Conservation (phyloP, 1,284 basidiomycete species). For the Naganishia sp. region DNA sequence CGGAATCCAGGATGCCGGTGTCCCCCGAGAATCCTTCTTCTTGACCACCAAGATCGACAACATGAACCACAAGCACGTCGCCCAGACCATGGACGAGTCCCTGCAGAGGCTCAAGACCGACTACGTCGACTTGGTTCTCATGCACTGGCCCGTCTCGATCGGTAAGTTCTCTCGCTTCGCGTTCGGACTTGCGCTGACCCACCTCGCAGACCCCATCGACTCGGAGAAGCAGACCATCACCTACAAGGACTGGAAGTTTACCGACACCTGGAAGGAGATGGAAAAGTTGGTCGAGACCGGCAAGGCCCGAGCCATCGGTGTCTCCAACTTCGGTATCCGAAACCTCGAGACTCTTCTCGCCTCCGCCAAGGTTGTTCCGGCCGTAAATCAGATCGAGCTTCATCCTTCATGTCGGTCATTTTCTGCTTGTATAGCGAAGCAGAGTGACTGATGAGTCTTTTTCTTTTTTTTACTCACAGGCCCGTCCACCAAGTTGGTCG, state of each 20-base stretch:
- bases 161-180: slow-evolving; percentile 9
- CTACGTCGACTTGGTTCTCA: slow-evolving; percentile 73
- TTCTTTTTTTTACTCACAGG: too few species aligned
- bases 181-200: not conserved
- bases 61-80: slow-evolving; percentile 58
- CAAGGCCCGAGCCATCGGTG: slow-evolving; percentile 61
- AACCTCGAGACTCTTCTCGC: slow-evolving; percentile 64
- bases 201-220: slow-evolving; percentile 31
- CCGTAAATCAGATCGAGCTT: slow-evolving; percentile 68
- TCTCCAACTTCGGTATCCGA: slow-evolving; percentile 69
- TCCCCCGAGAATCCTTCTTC: slow-evolving; percentile 68
- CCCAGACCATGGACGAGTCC: slow-evolving; percentile 63
- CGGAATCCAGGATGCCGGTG: slow-evolving; percentile 64
- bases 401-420: slow-evolving; percentile 6
- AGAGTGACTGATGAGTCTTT: too few species aligned
- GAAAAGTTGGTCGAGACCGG: slow-evolving; percentile 60
- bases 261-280: slow-evolving; percentile 65
- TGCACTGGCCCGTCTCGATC: slow-evolving; percentile 55
- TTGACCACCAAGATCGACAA: slow-evolving; percentile 67
- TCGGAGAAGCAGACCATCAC: slow-evolving; percentile 40
- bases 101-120: slow-evolving; percentile 64
- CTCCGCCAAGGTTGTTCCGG: slow-evolving; percentile 67
- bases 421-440: too few species aligned
- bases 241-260: slow-evolving; percentile 55
- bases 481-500: slow-evolving; percentile 34